Base-by-base conservation (phyloP, 148 eudicot species). In the Chenopodium suecicum region DNA sequence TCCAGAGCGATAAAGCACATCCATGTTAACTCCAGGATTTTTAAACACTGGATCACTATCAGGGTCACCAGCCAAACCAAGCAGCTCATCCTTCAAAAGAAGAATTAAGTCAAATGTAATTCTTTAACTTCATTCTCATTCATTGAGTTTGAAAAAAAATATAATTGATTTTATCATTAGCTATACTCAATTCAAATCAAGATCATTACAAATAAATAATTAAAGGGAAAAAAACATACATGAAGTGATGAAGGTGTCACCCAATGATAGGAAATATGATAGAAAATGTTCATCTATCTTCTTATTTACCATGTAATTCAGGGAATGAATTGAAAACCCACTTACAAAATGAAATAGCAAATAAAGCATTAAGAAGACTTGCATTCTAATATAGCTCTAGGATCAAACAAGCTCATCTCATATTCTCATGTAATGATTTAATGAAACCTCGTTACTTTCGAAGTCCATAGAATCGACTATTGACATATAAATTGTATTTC, bases 1-100 rank as follows among this genome's bases (percentile, higher is more conserved):
- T 73, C 99, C 99, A 72, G 89, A 83, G 32, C 99, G 94, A 80
- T 92, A 95, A 63, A 93, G 92, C 79, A 87, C 87, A 62, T 95
- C 94, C 92, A 88, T 93, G 79, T 91, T 83, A 52, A 95, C 87
- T 77, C 90, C 70, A 58, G 92, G 92, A 82, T 87, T 90, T 82
- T 85, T 91, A 83, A 91, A 91, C 22, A 76, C 83, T 47, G 74
- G 84, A 79, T 93, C 92, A 81, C 85, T 78, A 44, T 81, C 82
- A 70, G 90, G 85, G 34, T 90, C 92, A n/a, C 85, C 93, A 76
- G 91, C 91, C 89, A 93, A 88, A 75, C 98, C 99, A 80, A 93
- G 95, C 86, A 93, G 82, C 84, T 95, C 98, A 92, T 95, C 99
- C 99, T 95, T 85, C 87, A 81, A 70, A 66, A 73, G 13, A 56